phyloP scores from a whole-genome alignment of 345 rosid genomes.

The Erysimum cheiranthoides region DNA sequence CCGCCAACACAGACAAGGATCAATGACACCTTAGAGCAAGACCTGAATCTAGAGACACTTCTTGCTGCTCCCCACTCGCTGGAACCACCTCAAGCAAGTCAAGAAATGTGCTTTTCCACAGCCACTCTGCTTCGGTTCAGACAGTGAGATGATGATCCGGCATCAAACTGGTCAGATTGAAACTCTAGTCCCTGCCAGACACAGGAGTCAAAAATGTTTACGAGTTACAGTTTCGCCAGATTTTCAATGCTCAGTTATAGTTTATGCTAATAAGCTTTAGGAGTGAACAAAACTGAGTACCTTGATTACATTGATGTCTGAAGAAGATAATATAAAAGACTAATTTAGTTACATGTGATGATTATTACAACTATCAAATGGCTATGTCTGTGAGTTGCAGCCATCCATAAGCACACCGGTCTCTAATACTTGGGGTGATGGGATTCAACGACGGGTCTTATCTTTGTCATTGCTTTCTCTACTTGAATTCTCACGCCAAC shows the following conservation, averaged over 20 bases:
- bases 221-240: constrained; percentile 5
- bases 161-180: not conserved
- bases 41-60: constrained; percentile 32
- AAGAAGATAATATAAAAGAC: constrained; percentile 16
- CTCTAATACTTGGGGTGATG: constrained; percentile 57
- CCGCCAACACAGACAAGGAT: constrained; percentile 29
- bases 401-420: constrained; percentile 92
- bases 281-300: constrained; percentile 15
- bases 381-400: constrained; percentile 54
- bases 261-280: constrained; percentile 31
- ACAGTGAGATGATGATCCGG: constrained; percentile 17
- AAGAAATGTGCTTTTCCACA: constrained; percentile 28
- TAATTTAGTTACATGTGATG: constrained; percentile 33
- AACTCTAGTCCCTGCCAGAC: constrained; percentile 2
- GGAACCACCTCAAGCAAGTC: constrained; percentile 33
- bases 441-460: constrained; percentile 63
- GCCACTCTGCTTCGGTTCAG: constrained; percentile 27
- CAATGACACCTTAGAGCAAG: constrained; percentile 28
- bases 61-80: constrained; percentile 30
- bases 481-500: constrained; percentile 50
- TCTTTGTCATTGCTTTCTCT: constrained; percentile 68
- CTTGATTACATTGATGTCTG: constrained; percentile 6
- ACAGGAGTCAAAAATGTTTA: not conserved
- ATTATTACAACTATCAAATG: constrained; percentile 31
- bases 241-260: constrained; percentile 11